Percentiles rank a stretch among this genome's conserved stretches.
phyloP scores from a whole-genome alignment of 169 alveolate species.

The Plasmodium gonderi region DNA sequence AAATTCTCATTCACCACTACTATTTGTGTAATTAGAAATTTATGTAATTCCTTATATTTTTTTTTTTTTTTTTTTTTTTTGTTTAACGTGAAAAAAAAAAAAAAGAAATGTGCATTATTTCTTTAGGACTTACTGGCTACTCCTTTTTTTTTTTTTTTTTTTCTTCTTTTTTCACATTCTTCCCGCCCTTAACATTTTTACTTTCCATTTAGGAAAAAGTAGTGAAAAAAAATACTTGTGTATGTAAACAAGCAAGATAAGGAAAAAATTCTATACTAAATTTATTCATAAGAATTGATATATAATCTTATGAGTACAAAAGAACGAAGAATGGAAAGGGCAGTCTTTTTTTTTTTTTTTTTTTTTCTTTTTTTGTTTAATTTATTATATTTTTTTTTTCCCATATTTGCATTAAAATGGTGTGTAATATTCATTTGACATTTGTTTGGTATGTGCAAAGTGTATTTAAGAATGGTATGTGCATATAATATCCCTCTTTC shows the following conservation, averaged over 20 bases:
- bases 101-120: neutral
- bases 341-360: neutral
- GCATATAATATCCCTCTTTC: neutral
- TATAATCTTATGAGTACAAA: neutral
- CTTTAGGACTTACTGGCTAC: constrained; percentile 42
- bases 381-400: neutral
- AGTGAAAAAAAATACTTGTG: neutral
- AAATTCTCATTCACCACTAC: constrained; percentile 10
- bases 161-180: neutral
- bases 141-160: constrained; percentile 12
- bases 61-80: constrained; percentile 32
- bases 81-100: neutral
- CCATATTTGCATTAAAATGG: neutral
- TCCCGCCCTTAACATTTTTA: neutral
- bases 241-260: neutral
- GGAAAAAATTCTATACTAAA: constrained; percentile 15
- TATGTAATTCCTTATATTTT: constrained; percentile 4
- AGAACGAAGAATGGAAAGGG: neutral
- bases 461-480: neutral
- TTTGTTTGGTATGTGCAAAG: neutral
- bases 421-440: constrained; percentile 20
- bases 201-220: neutral
- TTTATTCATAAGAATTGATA: neutral
- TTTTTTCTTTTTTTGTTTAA: neutral
- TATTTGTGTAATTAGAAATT: constrained; percentile 26